Base-by-base conservation (phyloP, 1,284 basidiomycete genomes). In the Austroboletus niveus region DNA sequence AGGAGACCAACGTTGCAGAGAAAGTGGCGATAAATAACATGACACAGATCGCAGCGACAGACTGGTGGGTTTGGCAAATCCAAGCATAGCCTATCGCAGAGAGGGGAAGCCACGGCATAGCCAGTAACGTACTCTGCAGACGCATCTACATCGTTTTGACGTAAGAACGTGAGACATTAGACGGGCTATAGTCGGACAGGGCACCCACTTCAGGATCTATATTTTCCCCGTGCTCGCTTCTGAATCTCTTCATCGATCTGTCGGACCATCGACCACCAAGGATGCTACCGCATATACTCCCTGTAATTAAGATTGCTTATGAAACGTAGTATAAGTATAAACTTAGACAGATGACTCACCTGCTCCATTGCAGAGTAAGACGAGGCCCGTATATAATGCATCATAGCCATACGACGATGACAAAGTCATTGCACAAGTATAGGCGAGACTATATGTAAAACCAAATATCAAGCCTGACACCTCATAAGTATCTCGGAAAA, bases 251-350 rank as follows among this genome's bases (percentile, higher is more conserved):
- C 29, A 94, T 73, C 31, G 81, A 75, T 47, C 71, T 68, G 66
- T 96, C 93, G 2, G 87, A 90, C 73, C 83, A 91, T n/a, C 82
- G 73, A 0, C 93, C 93, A 9, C 92, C 93, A 0, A 87, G 57
- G 10, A 93, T 58, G 49, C 84, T 87, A 6, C 92, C 92, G 1
- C 72, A 60, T 40, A 92, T 75, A 57, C 79, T 82, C 1, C 90
- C 90, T 68, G 72, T 34, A 20, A 30, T 10, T n/a, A 29, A n/a
- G 15, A 17, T 35, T 40, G 4, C 17, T 24, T 27, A 42, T 51
- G 30, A 45, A 36, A 11, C 44, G 8, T 22, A 30, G 42, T 47
- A 45, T 17, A 34, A 30, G 42, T 47, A 45, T 17, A 34, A 27
- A 44, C 36, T 41, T 31, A 15, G 38, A 22, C 11, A 38, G 42